Evolutionary conservation across 805 yeast genomes (phyloP), one percentile per base, ranked within the genome.

Genomic region (Candida takata): DNA sequence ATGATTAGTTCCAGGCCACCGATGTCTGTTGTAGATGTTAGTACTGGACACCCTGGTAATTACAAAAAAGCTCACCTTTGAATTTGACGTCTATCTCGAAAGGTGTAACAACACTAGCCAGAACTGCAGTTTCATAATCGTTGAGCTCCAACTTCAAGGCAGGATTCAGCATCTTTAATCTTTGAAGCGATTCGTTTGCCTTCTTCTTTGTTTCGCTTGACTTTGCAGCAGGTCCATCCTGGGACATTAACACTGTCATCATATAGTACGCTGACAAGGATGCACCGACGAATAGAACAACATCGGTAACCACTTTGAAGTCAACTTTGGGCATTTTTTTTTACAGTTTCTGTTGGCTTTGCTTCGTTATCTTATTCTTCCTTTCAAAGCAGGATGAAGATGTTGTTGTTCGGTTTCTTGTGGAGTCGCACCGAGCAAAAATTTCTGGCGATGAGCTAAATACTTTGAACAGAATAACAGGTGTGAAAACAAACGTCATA

Each of bases 1-100:
- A 90, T 74, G 25, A 87, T 82, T 10, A 65, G 65, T 36, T 84
- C 92, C 26, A 92, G 65, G 0, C 98, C 98, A 13, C 97, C 98
- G 36, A 92, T 75, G 54, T 88, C 95, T 24, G 31, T 25, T 12
- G 8, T 13, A 7, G 5, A 9, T 13, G 35, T 47, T 33, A 29
- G 29, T 32, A 30, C 12, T n/a, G n/a, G n/a, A n/a, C n/a, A n/a
- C n/a, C n/a, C n/a, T n/a, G n/a, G n/a, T n/a, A n/a, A n/a, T n/a
- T n/a, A n/a, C n/a, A n/a, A n/a, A n/a, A n/a, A 7, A 20, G 10
- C 27, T 8, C n/a, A 24, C 27, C 27, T 14, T 66, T 68, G 56
- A 92, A 92, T 10, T 74, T 66, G 4, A 81, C 82, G 18, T 72
- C 68, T 29, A 92, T 84, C 40, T 87, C 97, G 3, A 77, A 79